Evolutionary conservation across 2,329 filamentous ascomycete genomes (phyloP), one percentile per base, ranked within the genome.

Genomic region (Emmonsia crescens): DNA sequence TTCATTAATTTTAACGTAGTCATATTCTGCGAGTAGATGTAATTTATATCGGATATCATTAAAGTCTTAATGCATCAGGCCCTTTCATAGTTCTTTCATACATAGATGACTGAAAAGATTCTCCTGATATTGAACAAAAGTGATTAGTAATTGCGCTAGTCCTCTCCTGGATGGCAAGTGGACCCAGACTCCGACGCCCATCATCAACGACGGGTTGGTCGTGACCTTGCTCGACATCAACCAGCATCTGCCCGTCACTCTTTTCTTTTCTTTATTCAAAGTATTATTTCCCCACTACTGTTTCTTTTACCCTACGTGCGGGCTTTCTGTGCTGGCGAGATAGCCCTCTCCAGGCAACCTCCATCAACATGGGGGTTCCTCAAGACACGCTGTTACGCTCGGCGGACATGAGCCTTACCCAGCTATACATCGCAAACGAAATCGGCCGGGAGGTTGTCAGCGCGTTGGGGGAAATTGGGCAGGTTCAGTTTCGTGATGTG

Each of bases 361-460:
- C 29, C n/a, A 38, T 67, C 71, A 73, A 65, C 75, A 87, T 87
- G 85, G 83, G 80, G 77, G 78, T 81, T 61, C 71, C 75, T 60
- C 80, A 90, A 80, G 91, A 97, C 80, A 96, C 92, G 78, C 89
- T 96, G 82, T 97, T 99, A 87, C 93, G 95, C 84, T 99, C 94
- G 75, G 90, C 91, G 89, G 90, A 96, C 78, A 99, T 99, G 94
- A 96, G 91, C 83, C 88, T 99, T 88, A 96, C 96, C 73, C 94
- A 99, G 86, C 88, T 99, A 73, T 99, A 97, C 79, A 95, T 99
- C 72, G 91, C 94, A 73, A 97, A 96, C 75, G 94, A 99, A 82
- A 97, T 99, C 70, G 93, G 94, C 70, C 87, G 94, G 74, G 95
- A 99, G 80, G 93, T 96, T 70, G 92, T 97, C 66, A 96, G 92